Evolutionary conservation across 495 filamentous ascomycete species (phyloP), one percentile per base, ranked within the genome.

Genomic region (Cercophora samala): DNA sequence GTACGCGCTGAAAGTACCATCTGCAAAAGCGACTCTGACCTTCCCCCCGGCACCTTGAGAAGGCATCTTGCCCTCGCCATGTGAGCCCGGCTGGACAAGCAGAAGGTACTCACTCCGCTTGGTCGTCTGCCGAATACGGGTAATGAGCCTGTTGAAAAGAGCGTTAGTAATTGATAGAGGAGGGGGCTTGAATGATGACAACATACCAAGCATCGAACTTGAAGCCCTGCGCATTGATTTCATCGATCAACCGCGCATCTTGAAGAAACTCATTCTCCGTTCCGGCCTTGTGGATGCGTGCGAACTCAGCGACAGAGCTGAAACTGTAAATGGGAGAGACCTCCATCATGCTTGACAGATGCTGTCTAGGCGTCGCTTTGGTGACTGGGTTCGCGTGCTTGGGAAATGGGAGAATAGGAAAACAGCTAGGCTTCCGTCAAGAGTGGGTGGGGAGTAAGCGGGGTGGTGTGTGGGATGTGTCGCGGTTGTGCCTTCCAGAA

Each of bases 181-280:
- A 46, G 15, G 37, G 15, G 15, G 2, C 9, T 13, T 46, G 15
- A 21, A 11, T 21, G 26, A 24, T 9, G 53, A 46, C 1, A 67
- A 4, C 6, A 63, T 26, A 46, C 65, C 65, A 67, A 13, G 53
- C 65, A 21, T 55, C 25, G 32, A 63, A 67, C 6, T 62, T 19
- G 15, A 42, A 22, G 19, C 23, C 17, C 22, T 67, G 5, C 15
- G 51, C 55, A 26, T 67, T 67, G 60, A 59, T 42, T 3, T n/a
- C 21, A n/a, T 67, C 21, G 17, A 67, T 21, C 3, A 59, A 9
- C 21, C 58, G 56, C 32, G 42, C 11, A 21, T 15, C 25, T 1
- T 60, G 60, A 1, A 9, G 60, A n/a, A 67, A 67, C 32, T 67
- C 65, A 51, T 26, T 29, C 17, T 67, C 60, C 13, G 65, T 67